phyloP scores from a whole-genome alignment of 2,329 filamentous ascomycete genomes.

The Fusarium floridanum region DNA sequence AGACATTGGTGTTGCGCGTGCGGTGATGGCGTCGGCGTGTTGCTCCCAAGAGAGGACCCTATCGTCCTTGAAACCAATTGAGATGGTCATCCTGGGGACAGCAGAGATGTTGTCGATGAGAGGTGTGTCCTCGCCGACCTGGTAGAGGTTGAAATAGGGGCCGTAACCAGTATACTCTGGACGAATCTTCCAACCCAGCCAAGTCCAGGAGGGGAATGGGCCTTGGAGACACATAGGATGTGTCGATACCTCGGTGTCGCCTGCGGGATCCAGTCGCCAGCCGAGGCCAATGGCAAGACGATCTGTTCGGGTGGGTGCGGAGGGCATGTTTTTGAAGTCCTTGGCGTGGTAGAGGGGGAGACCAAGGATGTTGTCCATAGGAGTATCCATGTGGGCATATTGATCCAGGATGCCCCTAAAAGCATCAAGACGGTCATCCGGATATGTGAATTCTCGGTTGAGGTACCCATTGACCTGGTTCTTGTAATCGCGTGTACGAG shows the following conservation, averaged over 20 bases:
- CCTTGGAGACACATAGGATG: slow-evolving; percentile 46
- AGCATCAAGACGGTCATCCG: slow-evolving; percentile 51
- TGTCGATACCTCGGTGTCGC: slow-evolving; percentile 31
- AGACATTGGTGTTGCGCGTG: slow-evolving; percentile 43
- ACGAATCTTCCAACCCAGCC: slow-evolving; percentile 53
- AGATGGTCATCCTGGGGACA: slow-evolving; percentile 51
- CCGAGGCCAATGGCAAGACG: slow-evolving; percentile 52
- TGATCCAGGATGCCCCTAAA: slow-evolving; percentile 50
- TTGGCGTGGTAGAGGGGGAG: slow-evolving; percentile 52
- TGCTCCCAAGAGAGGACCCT: slow-evolving; percentile 53
- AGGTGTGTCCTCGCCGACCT: slow-evolving; percentile 46
- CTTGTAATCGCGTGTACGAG: slow-evolving; percentile 44
- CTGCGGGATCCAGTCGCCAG: slow-evolving; percentile 49
- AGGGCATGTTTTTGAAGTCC: slow-evolving; percentile 46
- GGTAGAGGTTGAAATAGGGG: slow-evolving; percentile 50
- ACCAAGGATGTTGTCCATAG: slow-evolving; percentile 50
- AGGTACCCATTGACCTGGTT: slow-evolving; percentile 50
- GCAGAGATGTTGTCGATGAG: slow-evolving; percentile 48
- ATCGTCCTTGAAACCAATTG: slow-evolving; percentile 51
- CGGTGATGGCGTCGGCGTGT: slow-evolving; percentile 50
- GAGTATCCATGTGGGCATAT: slow-evolving; percentile 45
- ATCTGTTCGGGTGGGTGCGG: slow-evolving; percentile 49
- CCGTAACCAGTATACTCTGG: slow-evolving; percentile 40
- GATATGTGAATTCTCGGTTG: slow-evolving; percentile 44
- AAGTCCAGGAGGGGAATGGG: slow-evolving; percentile 54